Conservation (phyloP, 2,329 filamentous ascomycete genomes). For the Sordariomycetes sp. region DNA sequence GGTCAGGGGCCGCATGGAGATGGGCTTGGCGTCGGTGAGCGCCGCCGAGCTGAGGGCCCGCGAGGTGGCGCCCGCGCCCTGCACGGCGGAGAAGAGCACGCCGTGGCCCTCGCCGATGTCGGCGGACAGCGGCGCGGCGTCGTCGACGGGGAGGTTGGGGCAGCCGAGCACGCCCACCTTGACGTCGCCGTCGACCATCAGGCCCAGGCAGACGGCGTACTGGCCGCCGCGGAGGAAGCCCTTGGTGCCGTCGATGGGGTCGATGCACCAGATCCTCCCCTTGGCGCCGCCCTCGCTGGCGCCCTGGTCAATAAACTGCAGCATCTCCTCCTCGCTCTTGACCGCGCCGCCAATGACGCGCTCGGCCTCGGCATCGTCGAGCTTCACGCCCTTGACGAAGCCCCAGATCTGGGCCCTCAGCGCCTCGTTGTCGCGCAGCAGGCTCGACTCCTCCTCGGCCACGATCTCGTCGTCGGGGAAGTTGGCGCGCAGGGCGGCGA, state of each 20-base stretch:
- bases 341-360: constrained; percentile 62
- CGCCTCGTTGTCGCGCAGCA: constrained; percentile 59
- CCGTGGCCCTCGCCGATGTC: constrained; percentile 51
- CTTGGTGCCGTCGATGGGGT: constrained; percentile 96
- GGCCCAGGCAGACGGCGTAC: constrained; percentile 87
- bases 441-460: constrained; percentile 84
- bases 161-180: constrained; percentile 91
- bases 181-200: constrained; percentile 89
- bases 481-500: constrained; percentile 75
- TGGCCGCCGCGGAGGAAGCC: constrained; percentile 93
- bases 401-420: constrained; percentile 69
- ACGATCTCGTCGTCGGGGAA: constrained; percentile 90
- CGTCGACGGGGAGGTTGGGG: constrained; percentile 86
- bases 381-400: constrained; percentile 55
- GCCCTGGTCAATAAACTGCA: constrained; percentile 56
- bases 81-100: constrained; percentile 78
- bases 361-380: constrained; percentile 47
- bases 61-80: constrained; percentile 70
- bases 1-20: constrained; percentile 53
- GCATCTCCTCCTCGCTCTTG: constrained; percentile 53
- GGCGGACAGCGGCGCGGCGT: constrained; percentile 55
- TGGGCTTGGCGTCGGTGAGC: constrained; percentile 46
- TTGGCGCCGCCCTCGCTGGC: constrained; percentile 59
- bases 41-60: constrained; percentile 53
- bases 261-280: constrained; percentile 88